Percentiles rank a stretch among this genome's conserved stretches.
These are phyloP conservation scores for Phlebopus sp. DNA, from an alignment of 1,284 basidiomycete genomes.

Conservation along the genomic window DNA sequence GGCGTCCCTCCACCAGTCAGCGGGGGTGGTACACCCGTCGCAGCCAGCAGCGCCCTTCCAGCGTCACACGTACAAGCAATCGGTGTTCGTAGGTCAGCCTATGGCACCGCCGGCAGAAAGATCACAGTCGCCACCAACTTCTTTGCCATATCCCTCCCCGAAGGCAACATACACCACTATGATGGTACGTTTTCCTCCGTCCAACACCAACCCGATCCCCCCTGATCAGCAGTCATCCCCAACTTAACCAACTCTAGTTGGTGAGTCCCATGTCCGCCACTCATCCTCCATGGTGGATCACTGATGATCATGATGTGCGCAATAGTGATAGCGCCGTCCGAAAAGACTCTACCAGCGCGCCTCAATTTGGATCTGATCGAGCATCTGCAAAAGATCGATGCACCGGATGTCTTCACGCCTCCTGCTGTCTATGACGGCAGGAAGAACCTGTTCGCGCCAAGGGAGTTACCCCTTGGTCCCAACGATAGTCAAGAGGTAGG, in stretches of 20 bases:
- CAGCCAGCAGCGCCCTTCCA: constrained; percentile 32
- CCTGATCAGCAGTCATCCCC: constrained; percentile 15
- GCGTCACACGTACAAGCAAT: constrained; percentile 50
- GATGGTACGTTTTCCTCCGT: constrained; percentile 54
- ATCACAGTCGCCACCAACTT: constrained; percentile 64
- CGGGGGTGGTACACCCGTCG: constrained; percentile 30
- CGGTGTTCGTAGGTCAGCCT: constrained; percentile 63
- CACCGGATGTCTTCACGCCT: constrained; percentile 61
- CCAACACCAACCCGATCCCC: constrained; percentile 6
- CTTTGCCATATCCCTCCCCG: constrained; percentile 57
- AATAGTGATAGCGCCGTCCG: constrained; percentile 59
- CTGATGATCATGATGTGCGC: constrained; percentile 6
- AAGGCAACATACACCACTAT: constrained; percentile 66
- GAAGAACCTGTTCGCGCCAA: constrained; percentile 69
- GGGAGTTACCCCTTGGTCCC: constrained; percentile 54
- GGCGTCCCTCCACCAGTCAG: constrained; percentile 4
- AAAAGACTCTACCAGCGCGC: constrained; percentile 61
- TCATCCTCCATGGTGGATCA: constrained; percentile 10
- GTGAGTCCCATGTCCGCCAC: constrained; percentile 39
- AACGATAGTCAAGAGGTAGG: constrained; percentile 45
- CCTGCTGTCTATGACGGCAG: constrained; percentile 71
- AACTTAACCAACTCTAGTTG: constrained; percentile 41
- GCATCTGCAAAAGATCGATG: constrained; percentile 51
- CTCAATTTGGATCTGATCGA: constrained; percentile 68
- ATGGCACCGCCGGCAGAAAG: constrained; percentile 52